Conservation (phyloP, 2,329 filamentous ascomycete genomes). For the Raffaelea ambrosiae region DNA sequence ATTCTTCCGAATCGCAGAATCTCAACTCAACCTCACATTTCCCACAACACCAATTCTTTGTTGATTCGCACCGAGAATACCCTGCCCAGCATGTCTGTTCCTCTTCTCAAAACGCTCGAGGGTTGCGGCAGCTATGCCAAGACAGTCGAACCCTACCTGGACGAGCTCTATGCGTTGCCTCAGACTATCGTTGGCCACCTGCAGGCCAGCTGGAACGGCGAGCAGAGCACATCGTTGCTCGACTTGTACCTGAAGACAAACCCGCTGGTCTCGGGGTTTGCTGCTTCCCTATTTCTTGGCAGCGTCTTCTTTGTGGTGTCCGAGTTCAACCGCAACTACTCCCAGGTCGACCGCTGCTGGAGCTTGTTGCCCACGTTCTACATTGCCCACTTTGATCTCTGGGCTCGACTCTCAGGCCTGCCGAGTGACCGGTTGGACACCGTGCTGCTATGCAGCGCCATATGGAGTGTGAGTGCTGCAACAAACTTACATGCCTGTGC, state of each 20-base stretch:
- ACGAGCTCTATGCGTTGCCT: conserved; percentile 63
- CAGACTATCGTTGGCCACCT: conserved; percentile 52
- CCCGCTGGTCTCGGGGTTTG: conserved; percentile 68
- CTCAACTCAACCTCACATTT: no score
- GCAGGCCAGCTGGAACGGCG: conserved; percentile 42
- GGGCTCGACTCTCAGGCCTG: conserved; percentile 68
- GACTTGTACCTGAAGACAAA: conserved; percentile 78
- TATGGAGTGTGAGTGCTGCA: conserved; percentile 65
- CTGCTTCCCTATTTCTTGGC: conserved; percentile 62
- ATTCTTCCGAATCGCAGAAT: no score
- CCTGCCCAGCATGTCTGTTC: conserved; percentile 54
- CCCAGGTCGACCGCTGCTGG: conserved; percentile 93
- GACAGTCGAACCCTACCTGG: conserved; percentile 66
- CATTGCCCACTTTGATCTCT: conserved; percentile 74
- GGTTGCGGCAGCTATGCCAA: conserved; percentile 71
- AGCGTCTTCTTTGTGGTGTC: conserved; percentile 65
- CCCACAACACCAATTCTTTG: neutral
- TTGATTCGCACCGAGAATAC: neutral
- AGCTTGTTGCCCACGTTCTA: conserved; percentile 82
- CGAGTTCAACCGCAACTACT: conserved; percentile 88
- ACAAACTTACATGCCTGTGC: neutral
- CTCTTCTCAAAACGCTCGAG: conserved; percentile 57
- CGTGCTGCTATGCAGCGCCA: conserved; percentile 56
- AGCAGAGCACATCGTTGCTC: conserved; percentile 33
- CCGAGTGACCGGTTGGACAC: conserved; percentile 64